Base-by-base conservation (phyloP, 2,329 filamentous ascomycete species). In the Pseudocercospora ulei region DNA sequence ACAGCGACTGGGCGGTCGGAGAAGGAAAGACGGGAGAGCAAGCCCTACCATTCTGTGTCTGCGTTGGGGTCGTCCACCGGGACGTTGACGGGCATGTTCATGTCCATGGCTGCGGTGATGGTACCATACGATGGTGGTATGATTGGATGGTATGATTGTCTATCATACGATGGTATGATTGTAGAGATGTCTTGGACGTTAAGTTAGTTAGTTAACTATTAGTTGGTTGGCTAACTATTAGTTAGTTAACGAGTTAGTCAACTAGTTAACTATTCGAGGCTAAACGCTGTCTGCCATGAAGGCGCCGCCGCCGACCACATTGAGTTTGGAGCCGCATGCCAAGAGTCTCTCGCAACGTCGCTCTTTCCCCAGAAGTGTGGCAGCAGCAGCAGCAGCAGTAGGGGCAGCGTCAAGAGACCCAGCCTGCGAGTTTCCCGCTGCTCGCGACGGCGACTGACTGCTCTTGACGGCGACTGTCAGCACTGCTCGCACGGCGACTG, bases 1-100 rank as follows among this genome's bases (percentile, higher is more conserved):
- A 33, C n/a, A n/a, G n/a, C n/a, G 11, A 7, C 16, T 23, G 22
- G 14, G 8, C 25, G 14, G 20, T n/a, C 19, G n/a, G 17, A 28
- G 26, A 35, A 41, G 22, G 41, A 47, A 33, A 46, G 6, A 34
- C 20, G 28, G 34, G 44, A 41, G 23, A 36, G 23, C 33, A 2
- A 22, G 17, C 23, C 46, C 41, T 49, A 87, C 90, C 90, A 98
- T 79, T 98, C 90, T 48, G 90, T 98, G 61, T 98, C 90, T 47
- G 86, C 90, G 58, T 96, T 93, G 19, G 88, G 88, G 59, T 96
- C 80, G 59, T 93, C 85, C 51, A 98, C 81, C 28, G 87, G 86
- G 44, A 98, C 90, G 56, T 79, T 72, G 47, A 79, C 66, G 24
- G 72, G 72, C 64, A 73, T 66, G 49, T 76, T 68, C 41, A 53